phyloP scores from a whole-genome alignment of 768 basidiomycete genomes.

The Trametes punicea region DNA sequence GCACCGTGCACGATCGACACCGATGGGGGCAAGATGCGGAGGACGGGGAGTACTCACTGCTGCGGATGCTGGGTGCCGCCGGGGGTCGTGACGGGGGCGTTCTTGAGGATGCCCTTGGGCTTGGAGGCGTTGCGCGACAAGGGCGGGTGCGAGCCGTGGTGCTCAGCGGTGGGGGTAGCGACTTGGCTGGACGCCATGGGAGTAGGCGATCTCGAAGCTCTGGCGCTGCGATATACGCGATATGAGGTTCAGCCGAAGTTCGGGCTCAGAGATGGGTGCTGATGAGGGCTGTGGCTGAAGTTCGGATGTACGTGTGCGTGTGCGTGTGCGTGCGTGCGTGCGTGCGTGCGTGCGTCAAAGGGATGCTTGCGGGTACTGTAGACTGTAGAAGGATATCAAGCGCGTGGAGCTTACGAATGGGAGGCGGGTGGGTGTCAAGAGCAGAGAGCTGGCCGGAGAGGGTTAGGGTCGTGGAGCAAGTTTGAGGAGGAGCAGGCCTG shows the following conservation, averaged over 20 bases:
- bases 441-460: not conserved
- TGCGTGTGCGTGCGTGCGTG: not conserved
- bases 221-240: not conserved
- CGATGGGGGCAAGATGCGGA: not conserved
- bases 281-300: too few species aligned
- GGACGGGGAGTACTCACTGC: conserved; percentile 41
- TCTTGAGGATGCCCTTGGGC: conserved; percentile 90
- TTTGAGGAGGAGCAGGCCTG: not conserved
- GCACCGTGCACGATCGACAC: not conserved
- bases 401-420: too few species aligned
- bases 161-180: not conserved
- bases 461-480: conserved; percentile 5
- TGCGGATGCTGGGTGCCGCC: conserved; percentile 31
- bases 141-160: conserved; percentile 39
- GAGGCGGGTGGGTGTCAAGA: not conserved
- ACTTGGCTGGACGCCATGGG: not conserved
- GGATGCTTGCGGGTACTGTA: too few species aligned
- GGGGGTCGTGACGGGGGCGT: conserved; percentile 50
- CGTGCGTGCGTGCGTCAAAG: too few species aligned
- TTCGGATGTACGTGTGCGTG: too few species aligned
- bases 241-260: too few species aligned
- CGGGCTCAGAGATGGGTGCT: too few species aligned
- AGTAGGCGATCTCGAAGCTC: not conserved
- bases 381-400: too few species aligned
- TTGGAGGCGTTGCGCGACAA: conserved; percentile 56